A percentile compares a stretch with the other conserved stretches of the same genome.
Evolutionary conservation across 1,139 yeast species (phyloP).

Genomic region (Suhomyces atakaporum): DNA sequence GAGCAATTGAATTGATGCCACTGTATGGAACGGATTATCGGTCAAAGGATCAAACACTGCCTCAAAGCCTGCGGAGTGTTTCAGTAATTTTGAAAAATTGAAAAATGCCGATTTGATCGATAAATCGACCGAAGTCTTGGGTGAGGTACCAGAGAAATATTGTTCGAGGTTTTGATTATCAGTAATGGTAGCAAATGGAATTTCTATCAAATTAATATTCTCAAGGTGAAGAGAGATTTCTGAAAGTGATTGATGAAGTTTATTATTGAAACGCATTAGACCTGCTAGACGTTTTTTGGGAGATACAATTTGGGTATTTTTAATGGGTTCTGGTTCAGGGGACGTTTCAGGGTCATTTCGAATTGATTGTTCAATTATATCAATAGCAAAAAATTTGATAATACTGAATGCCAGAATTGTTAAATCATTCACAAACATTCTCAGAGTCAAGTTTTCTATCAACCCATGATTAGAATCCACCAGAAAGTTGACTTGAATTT

Average conservation of each 20-base stretch:
- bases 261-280: slow-evolving; percentile 17
- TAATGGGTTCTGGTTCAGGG: too few species aligned
- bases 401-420: slow-evolving; percentile 30
- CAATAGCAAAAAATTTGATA: slow-evolving; percentile 17
- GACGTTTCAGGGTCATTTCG: too few species aligned
- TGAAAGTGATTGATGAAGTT: slow-evolving; percentile 17
- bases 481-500: slow-evolving; percentile 26
- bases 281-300: slow-evolving; percentile 8
- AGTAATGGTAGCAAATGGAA: slow-evolving; percentile 39
- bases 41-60: slow-evolving; percentile 46
- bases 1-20: slow-evolving; percentile 46
- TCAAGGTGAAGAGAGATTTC: slow-evolving; percentile 36
- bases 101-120: slow-evolving; percentile 35
- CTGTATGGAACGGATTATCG: slow-evolving; percentile 57
- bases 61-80: slow-evolving; percentile 60
- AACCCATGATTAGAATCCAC: slow-evolving; percentile 23
- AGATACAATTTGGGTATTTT: too few species aligned
- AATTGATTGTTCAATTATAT: slow-evolving; percentile 2
- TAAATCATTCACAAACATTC: slow-evolving; percentile 31
- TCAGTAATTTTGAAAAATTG: slow-evolving; percentile 33
- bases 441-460: slow-evolving; percentile 22
- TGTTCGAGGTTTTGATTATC: slow-evolving; percentile 28
- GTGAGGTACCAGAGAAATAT: slow-evolving; percentile 27
- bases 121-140: slow-evolving; percentile 31
- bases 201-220: slow-evolving; percentile 30